Evolutionary conservation across 1,284 basidiomycete genomes (phyloP), one percentile per base, ranked within the genome.

Genomic region (Phlebopus sp.): DNA sequence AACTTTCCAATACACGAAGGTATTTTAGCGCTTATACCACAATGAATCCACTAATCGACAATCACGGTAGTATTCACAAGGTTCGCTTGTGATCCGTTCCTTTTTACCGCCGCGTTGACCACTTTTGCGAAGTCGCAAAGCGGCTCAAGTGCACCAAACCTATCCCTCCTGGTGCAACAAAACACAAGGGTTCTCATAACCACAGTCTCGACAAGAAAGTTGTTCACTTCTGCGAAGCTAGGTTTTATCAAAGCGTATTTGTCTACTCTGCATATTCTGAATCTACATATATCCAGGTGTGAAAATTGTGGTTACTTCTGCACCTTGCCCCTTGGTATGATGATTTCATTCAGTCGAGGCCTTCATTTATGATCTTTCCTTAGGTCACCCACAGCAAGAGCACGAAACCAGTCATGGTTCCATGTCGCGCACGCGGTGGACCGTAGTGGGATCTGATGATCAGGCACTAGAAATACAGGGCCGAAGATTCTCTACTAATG

Each of bases 321-420:
- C 52, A 82, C 73, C 0, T 57, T 81, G 4, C 80, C 78, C 3
- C 65, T 75, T 30, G 78, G 82, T 82, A 48, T 36, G 58, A 21
- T n/a, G 8, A 13, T 8, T 17, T 29, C 18, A 18, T 4, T 6
- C 13, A 13, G 3, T 15, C 21, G 14, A 18, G 8, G 36, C 37
- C 15, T 19, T 36, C 10, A 36, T 23, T 23, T 23, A 13, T n/a
- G 1, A 32, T 23, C 21, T 53, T 9, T 44, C n/a, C 29, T 27
- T 47, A 84, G 82, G 78, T 0, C 82, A 84, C 53, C 44, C 75
- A 0, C 82, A 84, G 51, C 69, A 74, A 50, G 75, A 80, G 36
- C 82, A 84, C 44, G 79, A 82, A 30, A 81, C 79, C 0, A 69
- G 69, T 40, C 79, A 81, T 52, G 78, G 79, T 6, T 79, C 76